Conservation (phyloP, 805 yeast species). For the Pichia eremophila region DNA sequence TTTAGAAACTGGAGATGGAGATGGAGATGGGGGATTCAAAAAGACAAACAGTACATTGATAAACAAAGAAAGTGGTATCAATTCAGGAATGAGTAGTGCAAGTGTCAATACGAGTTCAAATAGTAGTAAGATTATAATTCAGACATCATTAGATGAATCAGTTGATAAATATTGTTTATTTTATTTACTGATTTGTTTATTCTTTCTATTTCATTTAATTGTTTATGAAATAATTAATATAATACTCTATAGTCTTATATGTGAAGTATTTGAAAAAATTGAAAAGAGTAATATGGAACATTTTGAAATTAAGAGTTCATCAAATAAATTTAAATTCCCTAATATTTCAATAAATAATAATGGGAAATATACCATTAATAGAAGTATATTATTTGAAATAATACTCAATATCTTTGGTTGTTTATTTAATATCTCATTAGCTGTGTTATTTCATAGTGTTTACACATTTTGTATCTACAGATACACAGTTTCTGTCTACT, state of each 20-base stretch:
- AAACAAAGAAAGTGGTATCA: neutral
- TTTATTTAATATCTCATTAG: neutral
- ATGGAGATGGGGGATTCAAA: neutral
- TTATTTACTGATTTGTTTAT: slow-evolving; percentile 1
- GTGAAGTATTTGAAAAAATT: neutral
- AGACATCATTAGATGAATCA: neutral
- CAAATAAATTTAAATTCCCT: neutral
- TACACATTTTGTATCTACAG: neutral
- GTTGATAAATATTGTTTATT: slow-evolving; percentile 3
- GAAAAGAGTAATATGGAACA: neutral
- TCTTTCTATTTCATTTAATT: neutral
- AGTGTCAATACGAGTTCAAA: neutral
- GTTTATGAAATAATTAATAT: slow-evolving; percentile 3
- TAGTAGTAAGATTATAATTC: neutral
- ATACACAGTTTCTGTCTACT: slow-evolving; percentile 1
- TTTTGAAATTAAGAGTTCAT: neutral
- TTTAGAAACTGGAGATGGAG: neutral
- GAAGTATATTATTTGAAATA: neutral
- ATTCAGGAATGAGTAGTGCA: neutral
- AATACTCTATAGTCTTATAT: neutral
- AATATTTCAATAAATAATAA: neutral
- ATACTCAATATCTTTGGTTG: neutral
- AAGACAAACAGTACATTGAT: neutral
- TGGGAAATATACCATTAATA: neutral
- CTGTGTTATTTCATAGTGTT: neutral